Base-by-base conservation (phyloP, 441 rosid species). In the Bruguiera hainesii region DNA sequence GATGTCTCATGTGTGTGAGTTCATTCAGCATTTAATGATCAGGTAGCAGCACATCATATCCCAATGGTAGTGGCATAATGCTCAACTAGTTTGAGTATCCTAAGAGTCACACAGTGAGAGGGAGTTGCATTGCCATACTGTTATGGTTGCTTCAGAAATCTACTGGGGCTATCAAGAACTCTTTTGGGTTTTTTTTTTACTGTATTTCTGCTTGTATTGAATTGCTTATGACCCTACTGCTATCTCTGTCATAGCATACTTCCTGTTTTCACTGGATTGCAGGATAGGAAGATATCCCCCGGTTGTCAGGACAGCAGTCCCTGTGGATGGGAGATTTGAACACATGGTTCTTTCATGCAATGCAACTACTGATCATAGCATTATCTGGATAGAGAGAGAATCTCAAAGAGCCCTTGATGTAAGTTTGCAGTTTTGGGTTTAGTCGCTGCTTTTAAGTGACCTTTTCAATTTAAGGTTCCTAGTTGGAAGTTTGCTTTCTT, bases 271-370 rank as follows among this genome's bases (percentile, higher is more conserved):
- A 28, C 4, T 49, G 65, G 74, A 69, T 68, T 76, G 76, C 78
- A 93, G 98, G 85, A 63, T 85, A 26, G 91, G 92, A 78, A 83
- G 98, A 68, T 85, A 74, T 83, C 97, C 97, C 10, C 94, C 98
- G 0, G 86, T 90, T 70, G 97, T 93, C 70, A 88, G 88, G 79
- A 90, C 94, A 29, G 98, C 98, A 61, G 98, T 90, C 21, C 96
- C 98, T 15, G 97, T 93, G 61, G 97, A 93, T 79, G 98, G 97
- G 69, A 85, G 97, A 72, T 93, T 93, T 67, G 97, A 93, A 82
- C 93, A 87, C 72, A 73, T 88, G 61, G 96, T 88, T 74, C 89
- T 93, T 65, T 90, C 98, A 31, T 87, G 93, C 76, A 93, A 93
- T 74, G 90, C 91, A 30, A 88, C 87, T 31, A 76, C 93, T n/a